Base-by-base conservation (phyloP, 257 asterid species). In the Rhazya stricta region DNA sequence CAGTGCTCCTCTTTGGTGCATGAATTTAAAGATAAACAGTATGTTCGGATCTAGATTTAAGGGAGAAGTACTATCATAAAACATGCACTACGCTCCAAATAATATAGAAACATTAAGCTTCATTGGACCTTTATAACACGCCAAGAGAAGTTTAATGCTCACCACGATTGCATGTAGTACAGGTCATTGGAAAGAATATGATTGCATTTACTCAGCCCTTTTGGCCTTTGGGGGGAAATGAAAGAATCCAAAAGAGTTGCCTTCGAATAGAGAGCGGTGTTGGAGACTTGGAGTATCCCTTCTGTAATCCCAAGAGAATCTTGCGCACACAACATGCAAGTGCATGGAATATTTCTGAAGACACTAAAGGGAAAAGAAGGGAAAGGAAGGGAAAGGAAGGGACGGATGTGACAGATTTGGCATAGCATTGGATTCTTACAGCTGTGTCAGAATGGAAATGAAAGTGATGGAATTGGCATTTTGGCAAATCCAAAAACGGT, bases 401-500 rank as follows among this genome's bases (percentile, higher is more conserved):
- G n/a, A 29, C 15, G 68, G 50, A 29, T 9, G 16, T 25, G 67
- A 4, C 5, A 30, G 36, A 8, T 56, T 56, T n/a, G 5, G 58
- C 25, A 13, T 9, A 2, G 53, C 79, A 46, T 74, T 46, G 76
- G 79, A 74, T 79, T 74, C 76, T 63, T 54, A 30, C 23, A 70
- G 41, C 67, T 74, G 66, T 72, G 77, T 74, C 67, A 25, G 61
- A 50, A 15, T 13, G 23, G 71, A n/a, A 48, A 7, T 48, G 70
- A 45, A 18, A 54, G 51, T 41, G 45, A 54, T 27, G 51, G 36
- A 39, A 9, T 67, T 41, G 61, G 50, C 69, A 36, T 37, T 37
- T 61, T n/a, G 41, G 57, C 23, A 43, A 45, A 42, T 23, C 11
- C 39, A 18, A 69, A 13, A 43, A 43, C n/a, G 25, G 43, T 39